Evolutionary conservation across 176 grass and related monocot genomes (phyloP), one percentile per base, ranked within the genome.

Genomic region (Canna indica): DNA sequence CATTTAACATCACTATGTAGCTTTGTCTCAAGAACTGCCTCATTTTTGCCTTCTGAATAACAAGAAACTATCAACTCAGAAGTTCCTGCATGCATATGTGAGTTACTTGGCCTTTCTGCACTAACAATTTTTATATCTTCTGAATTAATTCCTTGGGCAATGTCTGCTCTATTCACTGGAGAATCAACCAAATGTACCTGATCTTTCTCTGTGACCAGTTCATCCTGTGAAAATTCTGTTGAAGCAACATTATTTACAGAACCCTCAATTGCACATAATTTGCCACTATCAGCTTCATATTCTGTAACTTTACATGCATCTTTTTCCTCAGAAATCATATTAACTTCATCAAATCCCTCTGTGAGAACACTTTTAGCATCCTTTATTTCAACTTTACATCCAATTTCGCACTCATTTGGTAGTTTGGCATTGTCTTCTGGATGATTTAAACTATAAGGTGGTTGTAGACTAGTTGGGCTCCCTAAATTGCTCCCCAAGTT

Each of bases 1-100:
- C 42, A 79, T 80, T 84, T 69, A 84, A 65, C 73, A 47, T 73
- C 78, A 69, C 75, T 62, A 7, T 78, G 71, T 85, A 73, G 69
- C 68, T 81, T 69, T 54, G 76, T 74, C 50, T 33, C 67, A 50
- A 80, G 42, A 7, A 9, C 27, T 59, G 36, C 34, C 2, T 24
- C 46, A 45, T 58, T 6, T 38, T 44, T 69, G 18, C 47, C 36
- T 69, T 69, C 52, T 31, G 15, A 38, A 77, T 69, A 16, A 58
- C 47, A 45, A 11, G 65, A 67, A 36, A 65, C 42, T 68, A 60
- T 34, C 11, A 59, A 58, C 24, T 38, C 38, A 68, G 59, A 72
- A 80, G 59, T 29, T 52, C 69, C 67, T 26, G 54, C 10, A 29
- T 16, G 59, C 28, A 27, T 32, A 32, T 18, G 17, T 61, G 83